phyloP scores from a whole-genome alignment of 345 rosid species.

The Lepidium sativum region DNA sequence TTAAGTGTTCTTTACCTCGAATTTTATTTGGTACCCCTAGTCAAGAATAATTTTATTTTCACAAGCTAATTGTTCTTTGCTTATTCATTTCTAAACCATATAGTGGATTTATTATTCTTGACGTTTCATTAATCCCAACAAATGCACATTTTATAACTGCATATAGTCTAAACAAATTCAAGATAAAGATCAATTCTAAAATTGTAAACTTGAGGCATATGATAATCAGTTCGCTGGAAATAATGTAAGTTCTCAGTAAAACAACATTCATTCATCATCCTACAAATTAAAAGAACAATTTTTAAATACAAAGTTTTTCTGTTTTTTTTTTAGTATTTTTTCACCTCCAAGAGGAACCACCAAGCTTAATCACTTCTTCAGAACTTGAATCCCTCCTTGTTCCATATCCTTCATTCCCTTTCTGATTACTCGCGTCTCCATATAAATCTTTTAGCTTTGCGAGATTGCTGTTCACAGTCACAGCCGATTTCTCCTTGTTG shows the following conservation, averaged over 20 bases:
- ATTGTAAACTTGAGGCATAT: background rate
- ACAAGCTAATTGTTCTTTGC: too few species aligned
- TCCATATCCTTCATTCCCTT: constrained; percentile 43
- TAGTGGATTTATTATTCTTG: too few species aligned
- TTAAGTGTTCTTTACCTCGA: too few species aligned
- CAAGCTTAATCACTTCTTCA: constrained; percentile 89
- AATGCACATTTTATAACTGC: too few species aligned
- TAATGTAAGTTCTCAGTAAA: background rate
- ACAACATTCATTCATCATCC: constrained; percentile 21
- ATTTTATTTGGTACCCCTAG: too few species aligned
- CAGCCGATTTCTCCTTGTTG: constrained; percentile 41
- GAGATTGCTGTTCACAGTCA: constrained; percentile 53
- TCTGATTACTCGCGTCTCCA: constrained; percentile 52
- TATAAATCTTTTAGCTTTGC: constrained; percentile 90
- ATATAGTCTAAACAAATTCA: background rate
- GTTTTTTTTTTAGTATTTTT: background rate
- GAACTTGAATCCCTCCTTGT: constrained; percentile 48
- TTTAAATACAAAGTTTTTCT: background rate
- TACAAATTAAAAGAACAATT: background rate
- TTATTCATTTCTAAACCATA: too few species aligned
- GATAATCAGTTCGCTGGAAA: background rate
- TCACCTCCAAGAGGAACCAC: constrained; percentile 75
- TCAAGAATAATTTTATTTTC: too few species aligned
- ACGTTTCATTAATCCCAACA: too few species aligned
- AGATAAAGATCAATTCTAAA: background rate